Base-by-base conservation (phyloP, 1,284 basidiomycete genomes). In the Wolfiporia cocos region DNA sequence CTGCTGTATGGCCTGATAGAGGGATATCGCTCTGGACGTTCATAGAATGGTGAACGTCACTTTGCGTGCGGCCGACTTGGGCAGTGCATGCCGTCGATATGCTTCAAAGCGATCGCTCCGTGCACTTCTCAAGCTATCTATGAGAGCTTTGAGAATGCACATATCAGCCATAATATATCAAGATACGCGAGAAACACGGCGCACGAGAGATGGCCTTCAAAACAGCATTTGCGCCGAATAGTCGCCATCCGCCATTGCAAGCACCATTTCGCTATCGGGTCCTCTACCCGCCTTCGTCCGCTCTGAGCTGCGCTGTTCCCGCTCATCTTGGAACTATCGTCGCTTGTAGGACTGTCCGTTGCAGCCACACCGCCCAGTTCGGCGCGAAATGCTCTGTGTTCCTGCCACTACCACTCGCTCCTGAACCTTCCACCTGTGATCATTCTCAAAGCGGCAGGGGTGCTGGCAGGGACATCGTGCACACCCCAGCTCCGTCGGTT, bases 61-160 rank as follows among this genome's bases (percentile, higher is more conserved):
- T 68, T 86, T 90, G 22, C 88, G 70, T 1, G 94, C 86, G 30
- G 79, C 82, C 49, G 83, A 80, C 59, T 92, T 93, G 3, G 87
- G 84, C 20, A 94, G 64, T 3, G 87, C 87, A 48, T 89, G 85
- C 36, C 90, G 70, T 43, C 91, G 70, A 55, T 92, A 94, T 0
- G 87, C 86, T 56, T 92, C 89, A 54, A 92, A 93, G 0, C 92
- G 75, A 42, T 92, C 89, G 54, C 91, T 88, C 58, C 94, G 91
- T 12, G 76, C 81, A 2, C 81, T 73, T 47, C 81, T 83, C 56
- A 94, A 87, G 51, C 89, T 87, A 59, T 92, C 86, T 75, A 93
- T 88, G 43, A 93, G 68, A 33, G 92, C 81, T 56, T 88, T 89
- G 49, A 7, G n/a, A n/a, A n/a, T n/a, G 44, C 36, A 45, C 33